phyloP scores from a whole-genome alignment of 139 green algal genomes.

The Coelastrella sp. region DNA sequence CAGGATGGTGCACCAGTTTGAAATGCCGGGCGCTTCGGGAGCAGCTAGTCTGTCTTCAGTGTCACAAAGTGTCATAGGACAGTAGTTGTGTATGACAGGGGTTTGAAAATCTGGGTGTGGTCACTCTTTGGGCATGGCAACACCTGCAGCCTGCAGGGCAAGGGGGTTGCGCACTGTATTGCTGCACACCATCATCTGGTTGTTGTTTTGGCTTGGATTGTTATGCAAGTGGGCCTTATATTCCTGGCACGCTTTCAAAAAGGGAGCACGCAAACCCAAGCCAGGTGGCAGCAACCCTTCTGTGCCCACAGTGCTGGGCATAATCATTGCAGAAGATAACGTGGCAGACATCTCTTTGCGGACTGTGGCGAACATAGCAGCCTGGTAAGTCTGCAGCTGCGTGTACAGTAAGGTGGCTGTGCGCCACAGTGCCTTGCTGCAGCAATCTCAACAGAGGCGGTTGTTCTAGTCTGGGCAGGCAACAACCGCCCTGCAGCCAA shows the following conservation, averaged over 20 bases:
- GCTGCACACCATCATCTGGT: not conserved
- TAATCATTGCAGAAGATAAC: conserved; percentile 9
- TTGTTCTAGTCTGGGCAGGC: no score
- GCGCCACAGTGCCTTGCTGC: no score
- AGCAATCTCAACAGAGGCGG: no score
- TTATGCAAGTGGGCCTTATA: not conserved
- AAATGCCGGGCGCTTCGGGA: no score
- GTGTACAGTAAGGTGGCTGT: not conserved
- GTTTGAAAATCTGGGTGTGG: no score
- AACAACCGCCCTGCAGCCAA: no score
- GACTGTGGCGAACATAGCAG: not conserved
- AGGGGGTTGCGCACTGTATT: not conserved
- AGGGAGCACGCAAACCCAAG: not conserved
- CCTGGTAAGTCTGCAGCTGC: not conserved
- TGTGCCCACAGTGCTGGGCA: not conserved
- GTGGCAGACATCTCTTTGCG: conserved; percentile 1
- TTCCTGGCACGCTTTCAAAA: not conserved
- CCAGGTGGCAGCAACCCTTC: not conserved
- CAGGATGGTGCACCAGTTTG: no score
- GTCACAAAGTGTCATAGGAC: no score
- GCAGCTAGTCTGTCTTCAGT: no score
- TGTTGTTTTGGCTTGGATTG: not conserved
- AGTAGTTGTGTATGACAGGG: no score
- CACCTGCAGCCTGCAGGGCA: no score
- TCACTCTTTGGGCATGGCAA: no score